phyloP scores from a whole-genome alignment of 2,329 filamentous ascomycete genomes.

The Chaetomium sp. region DNA sequence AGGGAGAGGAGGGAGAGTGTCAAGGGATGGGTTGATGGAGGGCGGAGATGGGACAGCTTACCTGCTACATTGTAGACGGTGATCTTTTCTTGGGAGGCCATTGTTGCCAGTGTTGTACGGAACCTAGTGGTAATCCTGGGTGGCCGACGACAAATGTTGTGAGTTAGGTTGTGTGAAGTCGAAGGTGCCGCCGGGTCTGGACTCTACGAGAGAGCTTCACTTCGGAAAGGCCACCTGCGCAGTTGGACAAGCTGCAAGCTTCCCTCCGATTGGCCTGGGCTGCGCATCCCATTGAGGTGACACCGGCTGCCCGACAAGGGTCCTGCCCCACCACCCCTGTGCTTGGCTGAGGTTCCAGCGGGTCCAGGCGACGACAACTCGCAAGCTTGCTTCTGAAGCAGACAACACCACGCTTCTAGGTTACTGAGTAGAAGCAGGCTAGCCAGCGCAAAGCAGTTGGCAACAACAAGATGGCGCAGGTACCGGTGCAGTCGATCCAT shows the following conservation, averaged over 20 bases:
- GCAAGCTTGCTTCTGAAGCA: conserved; percentile 5
- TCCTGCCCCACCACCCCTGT: conserved; percentile 3
- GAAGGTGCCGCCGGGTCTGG: not conserved
- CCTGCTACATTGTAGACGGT: conserved; percentile 69
- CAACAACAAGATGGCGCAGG: conserved; percentile 69
- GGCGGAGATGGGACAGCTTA: conserved; percentile 39
- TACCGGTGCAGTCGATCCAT: conserved; percentile 91
- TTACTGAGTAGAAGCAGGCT: not conserved
- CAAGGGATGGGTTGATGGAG: not conserved
- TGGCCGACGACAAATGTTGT: not conserved
- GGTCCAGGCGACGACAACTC: conserved; percentile 22
- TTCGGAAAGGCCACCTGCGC: conserved; percentile 33
- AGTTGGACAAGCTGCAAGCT: conserved; percentile 18
- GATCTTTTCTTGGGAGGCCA: conserved; percentile 58
- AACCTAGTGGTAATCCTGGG: not conserved
- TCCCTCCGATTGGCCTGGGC: conserved; percentile 18
- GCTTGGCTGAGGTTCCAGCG: conserved; percentile 25
- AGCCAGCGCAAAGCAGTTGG: conserved; percentile 12
- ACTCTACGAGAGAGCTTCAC: not conserved
- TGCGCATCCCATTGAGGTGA: not conserved
- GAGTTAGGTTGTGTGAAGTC: not conserved
- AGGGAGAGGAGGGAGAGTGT: not conserved
- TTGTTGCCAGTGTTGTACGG: conserved; percentile 33
- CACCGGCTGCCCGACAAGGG: conserved; percentile 25
- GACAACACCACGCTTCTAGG: not conserved